These are phyloP conservation scores for Venturiaceae sp. DNA, from an alignment of 2,329 filamentous ascomycete species.

Conservation along the genomic window DNA sequence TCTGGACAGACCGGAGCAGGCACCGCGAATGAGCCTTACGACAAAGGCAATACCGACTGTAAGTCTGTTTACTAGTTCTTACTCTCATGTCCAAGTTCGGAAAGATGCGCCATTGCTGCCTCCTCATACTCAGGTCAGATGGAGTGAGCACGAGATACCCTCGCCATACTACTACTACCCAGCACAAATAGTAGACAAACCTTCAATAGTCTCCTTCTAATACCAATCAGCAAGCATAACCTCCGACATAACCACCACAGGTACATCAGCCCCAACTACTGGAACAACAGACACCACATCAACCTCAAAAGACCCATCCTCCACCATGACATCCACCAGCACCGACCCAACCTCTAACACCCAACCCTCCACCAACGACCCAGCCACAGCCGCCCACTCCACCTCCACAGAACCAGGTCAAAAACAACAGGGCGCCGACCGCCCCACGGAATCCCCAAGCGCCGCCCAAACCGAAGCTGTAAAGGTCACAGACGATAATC, in stretches of 20 bases:
- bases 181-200: not conserved
- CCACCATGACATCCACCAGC: conserved; percentile 8
- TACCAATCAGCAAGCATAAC: not conserved
- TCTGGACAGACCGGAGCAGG: conserved; percentile 62
- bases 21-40: conserved; percentile 61
- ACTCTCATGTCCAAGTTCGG: not conserved
- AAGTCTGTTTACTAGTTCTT: conserved; percentile 13
- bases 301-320: not conserved
- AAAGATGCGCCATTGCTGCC: not conserved
- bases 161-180: no score
- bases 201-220: not conserved
- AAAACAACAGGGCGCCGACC: conserved; percentile 27
- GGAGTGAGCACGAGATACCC: no score
- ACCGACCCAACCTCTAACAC: conserved; percentile 8
- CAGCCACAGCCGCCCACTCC: conserved; percentile 10
- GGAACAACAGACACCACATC: conserved; percentile 6
- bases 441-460: conserved; percentile 19
- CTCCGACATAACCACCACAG: not conserved
- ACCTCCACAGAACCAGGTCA: conserved; percentile 11
- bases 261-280: not conserved
- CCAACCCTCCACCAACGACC: not conserved
- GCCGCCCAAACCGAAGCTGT: conserved; percentile 23
- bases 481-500: conserved; percentile 7
- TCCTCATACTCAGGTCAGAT: no score
- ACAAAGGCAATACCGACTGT: conserved; percentile 66